Evolutionary conservation across 352 stramenopile species (phyloP).

Genomic region (Phytophthora cryptogea): DNA sequence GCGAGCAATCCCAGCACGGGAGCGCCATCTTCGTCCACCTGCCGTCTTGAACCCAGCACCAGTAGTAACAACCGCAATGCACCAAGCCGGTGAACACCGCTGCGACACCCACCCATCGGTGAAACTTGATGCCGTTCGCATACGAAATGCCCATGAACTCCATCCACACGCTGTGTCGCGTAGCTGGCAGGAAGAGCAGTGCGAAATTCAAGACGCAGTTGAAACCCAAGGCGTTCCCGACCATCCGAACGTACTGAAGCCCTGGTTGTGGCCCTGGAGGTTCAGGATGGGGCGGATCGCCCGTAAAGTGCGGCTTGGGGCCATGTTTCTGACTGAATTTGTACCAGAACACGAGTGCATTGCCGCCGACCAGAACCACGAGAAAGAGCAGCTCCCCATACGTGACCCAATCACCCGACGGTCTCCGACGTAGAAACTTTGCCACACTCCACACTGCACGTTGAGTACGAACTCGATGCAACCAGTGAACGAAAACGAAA

Average conservation of each 20-base stretch:
- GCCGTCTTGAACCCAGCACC: conserved; percentile 27
- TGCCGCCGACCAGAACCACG: conserved; percentile 24
- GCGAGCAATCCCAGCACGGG: conserved; percentile 49
- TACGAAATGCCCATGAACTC: conserved; percentile 56
- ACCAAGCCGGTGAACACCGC: conserved; percentile 38
- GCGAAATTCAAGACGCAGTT: conserved; percentile 45
- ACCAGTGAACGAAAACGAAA: conserved; percentile 37
- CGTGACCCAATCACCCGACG: conserved; percentile 15
- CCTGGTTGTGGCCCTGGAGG: conserved; percentile 3
- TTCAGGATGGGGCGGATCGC: not conserved
- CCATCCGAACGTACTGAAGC: conserved; percentile 17
- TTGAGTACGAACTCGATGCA: conserved; percentile 17
- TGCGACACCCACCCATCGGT: conserved; percentile 47
- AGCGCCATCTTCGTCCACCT: conserved; percentile 30
- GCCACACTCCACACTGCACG: conserved; percentile 12
- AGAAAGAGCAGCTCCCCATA: conserved; percentile 48
- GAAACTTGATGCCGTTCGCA: conserved; percentile 51
- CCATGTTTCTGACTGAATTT: conserved; percentile 9
- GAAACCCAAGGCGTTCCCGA: conserved; percentile 37
- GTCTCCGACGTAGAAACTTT: conserved; percentile 18
- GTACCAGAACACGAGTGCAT: conserved; percentile 41
- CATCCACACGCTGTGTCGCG: conserved; percentile 54
- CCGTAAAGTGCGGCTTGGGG: conserved; percentile 10
- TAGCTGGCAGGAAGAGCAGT: conserved; percentile 49
- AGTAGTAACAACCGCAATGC: conserved; percentile 42